phyloP scores from a whole-genome alignment of 257 asterid genomes.

The Oldenlandia corymbosa region DNA sequence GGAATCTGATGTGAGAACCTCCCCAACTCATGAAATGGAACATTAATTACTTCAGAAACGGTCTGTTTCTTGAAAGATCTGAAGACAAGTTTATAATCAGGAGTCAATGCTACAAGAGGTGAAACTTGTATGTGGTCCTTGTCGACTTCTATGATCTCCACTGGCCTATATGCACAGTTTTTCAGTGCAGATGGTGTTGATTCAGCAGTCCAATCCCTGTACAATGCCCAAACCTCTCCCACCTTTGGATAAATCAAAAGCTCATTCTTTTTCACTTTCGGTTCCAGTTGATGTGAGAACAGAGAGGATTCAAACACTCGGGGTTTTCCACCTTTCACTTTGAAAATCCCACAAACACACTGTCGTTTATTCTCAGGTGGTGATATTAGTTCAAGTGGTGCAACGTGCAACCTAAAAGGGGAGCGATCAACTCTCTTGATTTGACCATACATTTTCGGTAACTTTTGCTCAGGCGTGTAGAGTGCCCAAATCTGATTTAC shows the following conservation, averaged over 20 bases:
- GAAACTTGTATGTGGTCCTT: slow-evolving; percentile 13
- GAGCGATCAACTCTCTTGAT: slow-evolving; percentile 18
- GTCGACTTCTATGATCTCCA: slow-evolving; percentile 16
- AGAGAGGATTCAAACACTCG: slow-evolving; percentile 6
- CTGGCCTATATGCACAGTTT: slow-evolving; percentile 21
- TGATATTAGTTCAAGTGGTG: slow-evolving; percentile 11
- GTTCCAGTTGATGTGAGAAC: slow-evolving; percentile 27
- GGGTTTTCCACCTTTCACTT: not conserved
- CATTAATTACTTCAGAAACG: slow-evolving; percentile 9
- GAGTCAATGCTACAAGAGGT: slow-evolving; percentile 11
- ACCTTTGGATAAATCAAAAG: slow-evolving; percentile 19
- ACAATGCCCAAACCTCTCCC: slow-evolving; percentile 33
- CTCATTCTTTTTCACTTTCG: not conserved
- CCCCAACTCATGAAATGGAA: slow-evolving; percentile 14
- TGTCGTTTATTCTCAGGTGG: slow-evolving; percentile 1
- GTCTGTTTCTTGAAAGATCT: slow-evolving; percentile 15
- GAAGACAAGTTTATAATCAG: slow-evolving; percentile 18
- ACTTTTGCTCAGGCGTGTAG: slow-evolving; percentile 14
- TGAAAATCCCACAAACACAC: slow-evolving; percentile 21
- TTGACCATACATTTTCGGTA: slow-evolving; percentile 23
- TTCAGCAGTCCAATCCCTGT: slow-evolving; percentile 16
- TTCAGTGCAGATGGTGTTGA: slow-evolving; percentile 11
- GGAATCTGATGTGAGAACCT: slow-evolving; percentile 35
- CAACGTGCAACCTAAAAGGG: slow-evolving; percentile 21
- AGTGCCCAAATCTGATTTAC: slow-evolving; percentile 28